Evolutionary conservation across 805 yeast species (phyloP).

Genomic region (Cyberlindnera meyerae): DNA sequence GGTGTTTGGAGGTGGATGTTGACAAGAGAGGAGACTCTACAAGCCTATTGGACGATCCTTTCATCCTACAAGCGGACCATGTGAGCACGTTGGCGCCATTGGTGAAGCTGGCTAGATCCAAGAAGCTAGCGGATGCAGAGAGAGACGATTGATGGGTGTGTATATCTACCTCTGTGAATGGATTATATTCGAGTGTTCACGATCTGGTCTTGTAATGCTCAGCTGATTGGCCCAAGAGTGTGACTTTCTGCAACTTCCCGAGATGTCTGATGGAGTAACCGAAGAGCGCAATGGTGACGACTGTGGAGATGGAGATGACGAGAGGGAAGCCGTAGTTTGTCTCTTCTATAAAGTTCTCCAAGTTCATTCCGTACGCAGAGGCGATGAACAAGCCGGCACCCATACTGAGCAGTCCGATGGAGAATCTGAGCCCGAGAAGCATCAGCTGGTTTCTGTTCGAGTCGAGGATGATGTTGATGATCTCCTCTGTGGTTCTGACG

Average conservation of each 20-base stretch:
- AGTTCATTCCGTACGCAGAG: conserved; percentile 92
- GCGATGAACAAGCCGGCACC: conserved; percentile 80
- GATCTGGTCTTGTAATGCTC: too few species aligned
- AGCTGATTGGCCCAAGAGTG: conserved; percentile 63
- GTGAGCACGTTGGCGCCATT: conserved; percentile 63
- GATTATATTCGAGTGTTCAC: too few species aligned
- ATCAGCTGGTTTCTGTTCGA: conserved; percentile 91
- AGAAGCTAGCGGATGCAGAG: conserved; percentile 41
- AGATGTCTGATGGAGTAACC: conserved; percentile 51
- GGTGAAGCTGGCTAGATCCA: conserved; percentile 68
- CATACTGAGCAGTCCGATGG: conserved; percentile 76
- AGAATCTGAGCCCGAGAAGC: conserved; percentile 78
- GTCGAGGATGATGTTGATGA: conserved; percentile 86
- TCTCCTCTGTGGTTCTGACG: conserved; percentile 90
- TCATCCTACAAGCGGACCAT: conserved; percentile 60
- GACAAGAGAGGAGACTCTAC: conserved; percentile 85
- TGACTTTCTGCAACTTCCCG: conserved; percentile 64
- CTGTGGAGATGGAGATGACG: conserved; percentile 35
- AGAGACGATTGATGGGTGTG: conserved; percentile 26
- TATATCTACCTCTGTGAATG: too few species aligned
- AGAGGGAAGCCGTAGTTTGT: conserved; percentile 61
- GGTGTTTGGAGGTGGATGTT: conserved; percentile 92
- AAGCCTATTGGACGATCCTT: conserved; percentile 74
- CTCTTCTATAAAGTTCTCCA: conserved; percentile 89
- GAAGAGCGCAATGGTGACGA: conserved; percentile 47